Evolutionary conservation across 1,284 basidiomycete genomes (phyloP).

Genomic region (Puccinia brachypodii): DNA sequence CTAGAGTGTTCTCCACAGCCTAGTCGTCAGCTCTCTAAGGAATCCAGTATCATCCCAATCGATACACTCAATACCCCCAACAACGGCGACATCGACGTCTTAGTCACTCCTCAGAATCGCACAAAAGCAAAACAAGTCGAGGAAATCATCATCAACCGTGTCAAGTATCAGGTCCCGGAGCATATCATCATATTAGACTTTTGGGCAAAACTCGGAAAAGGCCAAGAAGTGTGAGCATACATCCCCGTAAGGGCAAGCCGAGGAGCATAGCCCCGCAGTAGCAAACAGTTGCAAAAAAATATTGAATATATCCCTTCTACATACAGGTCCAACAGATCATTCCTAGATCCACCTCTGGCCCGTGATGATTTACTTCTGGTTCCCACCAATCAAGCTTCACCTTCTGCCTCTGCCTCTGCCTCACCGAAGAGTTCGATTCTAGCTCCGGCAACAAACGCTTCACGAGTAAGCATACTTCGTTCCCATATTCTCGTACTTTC

Average conservation of each 20-base stretch:
- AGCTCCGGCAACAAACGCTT: neutral
- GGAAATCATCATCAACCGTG: constrained; percentile 39
- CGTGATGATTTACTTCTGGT: neutral
- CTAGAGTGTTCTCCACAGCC: constrained; percentile 5
- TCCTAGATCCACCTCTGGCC: neutral
- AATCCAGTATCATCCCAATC: constrained; percentile 20
- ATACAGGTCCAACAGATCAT: neutral
- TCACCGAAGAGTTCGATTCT: neutral
- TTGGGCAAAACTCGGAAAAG: constrained; percentile 34
- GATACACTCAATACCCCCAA: constrained; percentile 39
- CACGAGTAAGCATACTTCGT: neutral
- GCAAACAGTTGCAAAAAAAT: neutral
- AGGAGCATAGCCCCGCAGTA: neutral
- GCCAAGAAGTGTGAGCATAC: constrained; percentile 8
- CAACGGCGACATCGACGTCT: constrained; percentile 39
- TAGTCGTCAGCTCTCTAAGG: constrained; percentile 4
- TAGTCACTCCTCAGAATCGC: constrained; percentile 29
- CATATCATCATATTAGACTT: constrained; percentile 45
- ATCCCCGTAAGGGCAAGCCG: neutral
- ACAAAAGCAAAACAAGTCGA: constrained; percentile 37
- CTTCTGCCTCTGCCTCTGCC: neutral
- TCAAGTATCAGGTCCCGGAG: constrained; percentile 45
- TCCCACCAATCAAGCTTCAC: neutral
- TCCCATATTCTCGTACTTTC: neutral
- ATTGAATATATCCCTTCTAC: neutral